Base-by-base conservation (phyloP, 805 yeast genomes). In the Wickerhamiella alocasiicola region DNA sequence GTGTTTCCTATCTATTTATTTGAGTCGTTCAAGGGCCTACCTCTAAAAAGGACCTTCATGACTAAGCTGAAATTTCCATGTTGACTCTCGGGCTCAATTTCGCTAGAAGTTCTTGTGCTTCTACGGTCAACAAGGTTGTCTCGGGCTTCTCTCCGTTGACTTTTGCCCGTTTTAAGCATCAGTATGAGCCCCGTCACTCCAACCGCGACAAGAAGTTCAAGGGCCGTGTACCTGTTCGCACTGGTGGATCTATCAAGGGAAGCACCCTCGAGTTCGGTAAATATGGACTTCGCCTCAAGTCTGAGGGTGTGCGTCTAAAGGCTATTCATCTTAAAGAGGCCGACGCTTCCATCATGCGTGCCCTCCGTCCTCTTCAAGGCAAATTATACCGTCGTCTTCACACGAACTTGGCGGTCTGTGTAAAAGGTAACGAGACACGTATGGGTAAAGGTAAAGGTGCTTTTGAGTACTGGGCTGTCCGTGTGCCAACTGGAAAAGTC, bases 371-470 rank as follows among this genome's bases (percentile, higher is more conserved):
- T 13, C 65, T 77, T 32, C 55, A 59, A 35, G 93, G 93, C 30
- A 64, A 71, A 50, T 66, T 85, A 41, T 77, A 80, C 71, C 78
- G 88, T 51, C 74, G 97, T 56, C 67, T 87, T 43, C 74, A 77
- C 38, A 80, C 95, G 17, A 79, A 81, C 57, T 71, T 84, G 41
- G 91, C 97, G 0, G 94, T 91, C 9, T 85, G 95, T 63, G 75
- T 82, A 46, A 91, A 91, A 66, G 98, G 98, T 66, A 91, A 91
- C 61, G 95, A 91, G 60, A 84, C 95, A 9, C 91, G 98, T 78
- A 91, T 91, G 98, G 98, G 98, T 68, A 91, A 91, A 62, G 98
- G 98, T 67, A 91, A 91, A 64, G 98, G 98, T 63, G 79, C 87
- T 0, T 88, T 91, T 57, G 95, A 84, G 55, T 91, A 84, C 65